phyloP scores from a whole-genome alignment of 2,329 filamentous ascomycete species.

The Aureobasidium sp. region DNA sequence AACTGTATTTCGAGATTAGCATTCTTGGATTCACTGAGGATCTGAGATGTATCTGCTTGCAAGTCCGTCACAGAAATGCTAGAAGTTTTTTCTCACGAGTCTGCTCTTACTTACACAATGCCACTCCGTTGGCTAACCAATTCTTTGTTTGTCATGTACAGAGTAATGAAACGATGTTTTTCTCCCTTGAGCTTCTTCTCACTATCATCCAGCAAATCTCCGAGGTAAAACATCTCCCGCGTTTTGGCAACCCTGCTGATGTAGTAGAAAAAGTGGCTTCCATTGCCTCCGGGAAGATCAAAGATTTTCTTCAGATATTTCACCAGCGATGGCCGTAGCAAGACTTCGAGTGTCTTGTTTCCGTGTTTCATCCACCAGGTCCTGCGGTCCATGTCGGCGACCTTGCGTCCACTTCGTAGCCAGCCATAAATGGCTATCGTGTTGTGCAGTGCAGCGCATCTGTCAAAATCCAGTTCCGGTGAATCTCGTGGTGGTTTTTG shows the following conservation, averaged over 20 bases:
- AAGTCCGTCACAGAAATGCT: neutral
- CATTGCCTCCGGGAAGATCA: constrained; percentile 23
- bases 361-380: constrained; percentile 30
- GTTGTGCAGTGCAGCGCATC: constrained; percentile 30
- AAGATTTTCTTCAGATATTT: constrained; percentile 29
- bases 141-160: constrained; percentile 27
- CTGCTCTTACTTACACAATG: constrained; percentile 22
- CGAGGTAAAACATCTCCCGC: constrained; percentile 26
- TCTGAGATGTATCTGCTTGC: neutral
- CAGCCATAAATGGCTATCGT: constrained; percentile 30
- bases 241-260: constrained; percentile 25
- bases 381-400: constrained; percentile 25
- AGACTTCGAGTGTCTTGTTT: constrained; percentile 22
- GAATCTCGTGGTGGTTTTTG: constrained; percentile 21
- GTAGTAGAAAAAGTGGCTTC: constrained; percentile 28
- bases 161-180: constrained; percentile 27
- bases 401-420: constrained; percentile 28
- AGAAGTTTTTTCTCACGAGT: neutral
- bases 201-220: constrained; percentile 26
- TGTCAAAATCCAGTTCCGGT: constrained; percentile 26
- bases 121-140: constrained; percentile 28
- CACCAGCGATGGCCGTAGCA: constrained; percentile 25
- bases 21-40: neutral
- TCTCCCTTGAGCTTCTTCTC: constrained; percentile 23
- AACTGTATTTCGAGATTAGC: constrained; percentile 16